Evolutionary conservation across 352 stramenopile genomes (phyloP).

Genomic region (Globisporangium emineosum): DNA sequence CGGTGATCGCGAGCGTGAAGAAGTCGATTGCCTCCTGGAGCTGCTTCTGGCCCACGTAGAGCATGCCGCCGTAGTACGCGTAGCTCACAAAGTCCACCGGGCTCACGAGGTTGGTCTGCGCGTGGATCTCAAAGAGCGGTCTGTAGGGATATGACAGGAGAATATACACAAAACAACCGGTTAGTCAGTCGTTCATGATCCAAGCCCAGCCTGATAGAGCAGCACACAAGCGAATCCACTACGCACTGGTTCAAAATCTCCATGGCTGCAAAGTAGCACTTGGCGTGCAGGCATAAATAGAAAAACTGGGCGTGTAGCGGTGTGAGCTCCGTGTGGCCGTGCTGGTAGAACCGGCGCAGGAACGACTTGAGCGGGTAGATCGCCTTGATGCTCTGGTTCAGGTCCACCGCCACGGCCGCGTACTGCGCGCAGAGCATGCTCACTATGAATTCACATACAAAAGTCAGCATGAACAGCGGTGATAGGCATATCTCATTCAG

Average conservation of each 20-base stretch:
- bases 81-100: constrained; percentile 77
- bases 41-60: constrained; percentile 74
- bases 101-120: constrained; percentile 46
- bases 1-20: constrained; percentile 69
- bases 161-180: constrained; percentile 1
- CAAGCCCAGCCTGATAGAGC: not conserved
- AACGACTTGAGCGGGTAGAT: constrained; percentile 73
- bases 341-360: constrained; percentile 54
- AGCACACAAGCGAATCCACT: not conserved
- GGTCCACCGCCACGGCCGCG: constrained; percentile 37
- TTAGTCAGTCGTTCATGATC: not conserved
- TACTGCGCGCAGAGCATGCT: constrained; percentile 55
- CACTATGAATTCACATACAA: constrained; percentile 25
- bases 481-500: not conserved
- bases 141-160: constrained; percentile 25
- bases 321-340: constrained; percentile 54
- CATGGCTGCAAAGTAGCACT: constrained; percentile 72
- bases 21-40: constrained; percentile 74
- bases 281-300: constrained; percentile 77
- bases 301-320: constrained; percentile 70
- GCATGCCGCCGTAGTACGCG: constrained; percentile 77
- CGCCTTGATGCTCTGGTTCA: constrained; percentile 54
- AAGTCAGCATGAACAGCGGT: not conserved
- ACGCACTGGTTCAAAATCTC: constrained; percentile 69
- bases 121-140: constrained; percentile 68